A percentile compares a stretch with the other conserved stretches of the same genome.
Conservation (phyloP, 129 eudicot species). For the Oenanthe sinensis region DNA sequence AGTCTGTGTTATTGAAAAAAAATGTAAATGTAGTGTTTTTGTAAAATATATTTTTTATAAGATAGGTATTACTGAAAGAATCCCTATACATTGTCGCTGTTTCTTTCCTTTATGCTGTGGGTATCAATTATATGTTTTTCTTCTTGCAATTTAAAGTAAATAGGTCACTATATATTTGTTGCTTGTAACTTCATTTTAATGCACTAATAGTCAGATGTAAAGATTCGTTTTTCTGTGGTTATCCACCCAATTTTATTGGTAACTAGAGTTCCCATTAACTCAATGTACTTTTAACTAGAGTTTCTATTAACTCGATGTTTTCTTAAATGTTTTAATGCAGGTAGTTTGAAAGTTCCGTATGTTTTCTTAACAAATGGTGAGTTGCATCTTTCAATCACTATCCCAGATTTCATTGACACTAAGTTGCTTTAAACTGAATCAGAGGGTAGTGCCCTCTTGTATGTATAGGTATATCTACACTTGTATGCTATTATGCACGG, state of each 20-base stretch:
- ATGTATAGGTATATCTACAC: neutral
- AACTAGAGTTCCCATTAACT: too few relatives aligned
- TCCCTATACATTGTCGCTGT: neutral
- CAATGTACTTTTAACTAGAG: neutral
- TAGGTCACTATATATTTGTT: neutral
- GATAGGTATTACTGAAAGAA: neutral
- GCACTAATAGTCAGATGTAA: neutral
- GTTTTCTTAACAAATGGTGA: constrained; percentile 58
- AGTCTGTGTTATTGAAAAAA: neutral
- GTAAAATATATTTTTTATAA: too few relatives aligned
- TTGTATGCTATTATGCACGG: neutral
- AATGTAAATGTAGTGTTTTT: too few relatives aligned
- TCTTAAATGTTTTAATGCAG: constrained; percentile 21
- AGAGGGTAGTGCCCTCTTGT: neutral
- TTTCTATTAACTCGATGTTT: too few relatives aligned
- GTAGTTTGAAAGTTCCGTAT: constrained; percentile 46
- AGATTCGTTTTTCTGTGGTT: neutral
- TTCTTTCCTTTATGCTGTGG: neutral
- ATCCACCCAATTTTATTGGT: neutral
- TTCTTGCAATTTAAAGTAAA: neutral
- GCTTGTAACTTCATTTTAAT: neutral
- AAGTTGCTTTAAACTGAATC: neutral
- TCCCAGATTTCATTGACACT: neutral
- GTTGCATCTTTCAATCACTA: neutral
- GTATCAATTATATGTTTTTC: neutral